A percentile compares a stretch with the other conserved stretches of the same genome.
phyloP scores from a whole-genome alignment of 371 early-diverging fungal species.

The Actinomucor elegans region DNA sequence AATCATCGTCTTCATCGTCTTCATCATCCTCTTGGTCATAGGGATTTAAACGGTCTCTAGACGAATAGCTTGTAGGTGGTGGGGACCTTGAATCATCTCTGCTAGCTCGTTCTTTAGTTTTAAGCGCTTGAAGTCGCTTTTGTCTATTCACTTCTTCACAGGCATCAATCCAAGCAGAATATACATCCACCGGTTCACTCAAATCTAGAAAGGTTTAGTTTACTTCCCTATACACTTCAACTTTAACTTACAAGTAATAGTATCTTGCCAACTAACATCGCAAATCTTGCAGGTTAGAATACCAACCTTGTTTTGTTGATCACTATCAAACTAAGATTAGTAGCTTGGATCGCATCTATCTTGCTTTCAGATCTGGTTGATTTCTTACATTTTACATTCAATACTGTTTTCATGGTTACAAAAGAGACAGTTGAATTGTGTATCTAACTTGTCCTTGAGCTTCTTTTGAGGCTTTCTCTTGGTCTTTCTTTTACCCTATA shows the following conservation, averaged over 20 bases:
- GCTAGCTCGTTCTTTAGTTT: conserved; percentile 16
- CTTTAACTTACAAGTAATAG: conserved; percentile 61
- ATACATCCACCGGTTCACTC: conserved; percentile 82
- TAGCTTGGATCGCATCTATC: no score
- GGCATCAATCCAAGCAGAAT: conserved; percentile 86
- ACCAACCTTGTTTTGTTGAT: conserved; percentile 59
- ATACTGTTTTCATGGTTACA: conserved; percentile 90
- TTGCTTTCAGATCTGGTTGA: no score
- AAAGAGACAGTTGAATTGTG: conserved; percentile 85
- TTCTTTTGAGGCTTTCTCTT: conserved; percentile 74
- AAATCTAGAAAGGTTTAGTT: conserved; percentile 51
- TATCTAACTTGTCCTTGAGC: conserved; percentile 74
- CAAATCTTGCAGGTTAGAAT: conserved; percentile 77
- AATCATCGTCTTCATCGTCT: conserved; percentile 36
- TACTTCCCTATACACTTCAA: background rate
- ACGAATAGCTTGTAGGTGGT: conserved; percentile 16
- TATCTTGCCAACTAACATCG: conserved; percentile 65
- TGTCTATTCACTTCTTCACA: conserved; percentile 67
- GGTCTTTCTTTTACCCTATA: conserved; percentile 86
- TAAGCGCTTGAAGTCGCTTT: conserved; percentile 23
- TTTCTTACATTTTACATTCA: conserved; percentile 70
- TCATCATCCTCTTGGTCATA: conserved; percentile 42
- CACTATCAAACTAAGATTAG: conserved; percentile 15
- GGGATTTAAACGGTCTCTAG: conserved; percentile 29
- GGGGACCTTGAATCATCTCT: conserved; percentile 20